Percentiles rank a stretch among this genome's conserved stretches.
Conservation (phyloP, 2,329 filamentous ascomycete species). For the Exophiala sp. region DNA sequence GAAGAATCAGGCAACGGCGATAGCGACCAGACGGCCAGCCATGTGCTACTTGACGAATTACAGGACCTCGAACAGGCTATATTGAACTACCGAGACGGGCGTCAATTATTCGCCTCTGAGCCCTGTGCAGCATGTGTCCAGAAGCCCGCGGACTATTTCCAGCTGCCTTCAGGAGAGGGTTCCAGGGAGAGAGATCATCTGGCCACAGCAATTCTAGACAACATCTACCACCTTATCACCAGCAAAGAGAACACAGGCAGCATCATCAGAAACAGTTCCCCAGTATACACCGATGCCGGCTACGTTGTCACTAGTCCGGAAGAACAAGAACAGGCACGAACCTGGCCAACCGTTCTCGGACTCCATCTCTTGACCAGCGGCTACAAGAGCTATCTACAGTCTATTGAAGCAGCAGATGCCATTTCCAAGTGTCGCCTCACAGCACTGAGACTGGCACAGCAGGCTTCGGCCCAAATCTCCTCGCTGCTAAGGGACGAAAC, state of each 20-base stretch:
- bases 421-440: constrained; percentile 26
- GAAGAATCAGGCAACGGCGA: neutral
- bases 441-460: constrained; percentile 29
- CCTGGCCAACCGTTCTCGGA: constrained; percentile 24
- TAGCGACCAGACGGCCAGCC: constrained; percentile 1
- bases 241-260: constrained; percentile 6
- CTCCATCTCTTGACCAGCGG: constrained; percentile 26
- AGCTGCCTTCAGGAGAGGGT: constrained; percentile 2
- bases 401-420: constrained; percentile 2
- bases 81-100: constrained; percentile 12
- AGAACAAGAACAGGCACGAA: constrained; percentile 12
- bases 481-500: constrained; percentile 25
- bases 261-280: constrained; percentile 22
- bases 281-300: constrained; percentile 26
- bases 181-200: constrained; percentile 1
- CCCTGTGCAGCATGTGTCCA: constrained; percentile 18
- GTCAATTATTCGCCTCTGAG: neutral
- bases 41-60: constrained; percentile 11
- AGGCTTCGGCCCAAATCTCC: constrained; percentile 22
- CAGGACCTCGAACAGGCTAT: constrained; percentile 14
- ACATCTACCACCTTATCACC: constrained; percentile 25
- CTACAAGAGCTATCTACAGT: constrained; percentile 25
- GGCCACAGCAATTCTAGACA: constrained; percentile 22
- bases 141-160: constrained; percentile 20
- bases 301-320: constrained; percentile 21